phyloP scores from a whole-genome alignment of 495 filamentous ascomycete species.

The Neurospora tetraspora region DNA sequence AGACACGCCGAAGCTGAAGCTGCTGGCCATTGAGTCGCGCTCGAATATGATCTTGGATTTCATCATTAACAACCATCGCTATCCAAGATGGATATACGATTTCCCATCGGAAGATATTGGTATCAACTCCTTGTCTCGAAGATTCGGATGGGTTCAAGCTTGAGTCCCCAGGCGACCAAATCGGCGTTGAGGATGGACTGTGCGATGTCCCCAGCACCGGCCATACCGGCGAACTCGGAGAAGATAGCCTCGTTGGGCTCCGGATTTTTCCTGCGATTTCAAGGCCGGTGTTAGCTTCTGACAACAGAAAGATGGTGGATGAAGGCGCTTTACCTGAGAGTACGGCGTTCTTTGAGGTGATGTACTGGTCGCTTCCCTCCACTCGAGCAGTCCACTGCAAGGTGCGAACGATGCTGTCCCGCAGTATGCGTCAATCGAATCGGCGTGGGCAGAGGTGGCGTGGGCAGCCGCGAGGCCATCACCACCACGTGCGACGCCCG shows the following conservation, averaged over 20 bases:
- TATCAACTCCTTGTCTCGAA: no score
- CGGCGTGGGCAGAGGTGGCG: no score
- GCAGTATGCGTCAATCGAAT: no score
- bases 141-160: neutral
- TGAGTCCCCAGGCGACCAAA: neutral
- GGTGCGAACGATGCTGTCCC: slow-evolving; percentile 52
- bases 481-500: no score
- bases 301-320: neutral
- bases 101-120: no score
- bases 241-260: neutral
- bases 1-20: no score
- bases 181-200: neutral
- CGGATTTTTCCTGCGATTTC: neutral
- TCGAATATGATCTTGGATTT: no score
- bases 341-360: slow-evolving; percentile 37
- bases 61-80: no score
- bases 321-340: slow-evolving; percentile 27
- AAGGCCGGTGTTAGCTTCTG: neutral
- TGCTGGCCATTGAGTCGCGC: no score
- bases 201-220: neutral
- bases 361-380: slow-evolving; percentile 36
- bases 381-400: slow-evolving; percentile 57
- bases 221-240: neutral
- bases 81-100: no score
- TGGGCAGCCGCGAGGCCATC: no score